Evolutionary conservation across 805 yeast species (phyloP).

Genomic region (Barnettozyma wickerhamii): DNA sequence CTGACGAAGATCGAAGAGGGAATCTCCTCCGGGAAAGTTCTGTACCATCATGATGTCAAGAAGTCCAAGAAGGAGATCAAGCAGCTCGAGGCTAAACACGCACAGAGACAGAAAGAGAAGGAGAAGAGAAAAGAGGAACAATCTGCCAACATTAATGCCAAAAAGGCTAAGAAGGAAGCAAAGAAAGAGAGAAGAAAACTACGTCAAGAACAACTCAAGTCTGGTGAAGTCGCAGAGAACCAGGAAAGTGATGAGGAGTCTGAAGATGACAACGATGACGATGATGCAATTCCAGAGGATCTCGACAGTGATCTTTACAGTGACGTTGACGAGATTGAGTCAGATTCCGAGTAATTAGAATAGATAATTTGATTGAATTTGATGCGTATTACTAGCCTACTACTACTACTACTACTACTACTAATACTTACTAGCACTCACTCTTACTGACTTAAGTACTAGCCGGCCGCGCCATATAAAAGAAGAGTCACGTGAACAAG

Average conservation of each 20-base stretch:
- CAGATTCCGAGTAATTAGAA: conserved; percentile 17
- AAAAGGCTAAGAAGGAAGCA: conserved; percentile 67
- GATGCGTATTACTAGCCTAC: not conserved
- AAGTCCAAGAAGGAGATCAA: conserved; percentile 60
- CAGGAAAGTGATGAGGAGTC: conserved; percentile 28
- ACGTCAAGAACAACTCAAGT: conserved; percentile 38
- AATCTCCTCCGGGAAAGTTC: conserved; percentile 79
- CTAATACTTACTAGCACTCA: too few relatives aligned
- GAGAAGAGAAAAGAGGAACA: conserved; percentile 74
- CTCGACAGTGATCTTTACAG: conserved; percentile 44
- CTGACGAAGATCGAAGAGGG: conserved; percentile 90
- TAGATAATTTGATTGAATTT: not conserved
- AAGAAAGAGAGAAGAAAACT: conserved; percentile 66
- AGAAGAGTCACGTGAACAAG: too few relatives aligned
- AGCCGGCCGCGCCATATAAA: too few relatives aligned
- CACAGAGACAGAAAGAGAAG: conserved; percentile 54
- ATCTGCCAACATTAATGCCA: conserved; percentile 69
- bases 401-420: too few relatives aligned
- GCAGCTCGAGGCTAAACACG: conserved; percentile 64
- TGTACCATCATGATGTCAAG: conserved; percentile 69
- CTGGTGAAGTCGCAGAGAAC: conserved; percentile 24
- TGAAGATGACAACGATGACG: conserved; percentile 34
- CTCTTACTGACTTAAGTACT: too few relatives aligned
- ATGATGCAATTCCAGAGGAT: conserved; percentile 41
- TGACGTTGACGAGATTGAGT: conserved; percentile 33